Evolutionary conservation across 371 early-diverging fungal genomes (phyloP), one percentile per base, ranked within the genome.

Genomic region (Mortierella sp.): DNA sequence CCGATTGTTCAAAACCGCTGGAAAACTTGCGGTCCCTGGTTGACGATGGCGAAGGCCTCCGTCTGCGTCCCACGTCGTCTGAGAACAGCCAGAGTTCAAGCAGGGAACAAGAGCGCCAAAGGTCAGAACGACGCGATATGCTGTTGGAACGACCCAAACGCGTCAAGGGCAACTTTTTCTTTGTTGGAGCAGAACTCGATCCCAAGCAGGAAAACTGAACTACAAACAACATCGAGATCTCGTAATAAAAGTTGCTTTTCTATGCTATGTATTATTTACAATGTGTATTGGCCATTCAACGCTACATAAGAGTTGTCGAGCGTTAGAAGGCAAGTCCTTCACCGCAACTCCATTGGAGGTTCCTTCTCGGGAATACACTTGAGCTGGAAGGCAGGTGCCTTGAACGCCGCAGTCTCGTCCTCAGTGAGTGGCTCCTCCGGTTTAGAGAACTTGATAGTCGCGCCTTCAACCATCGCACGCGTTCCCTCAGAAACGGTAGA

Each of bases 281-380:
- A 1, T 55, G 34, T 40, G 14, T 55, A 22, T 24, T 45, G 45
- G 10, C 24, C n/a, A n/a, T n/a, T n/a, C n/a, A n/a, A n/a, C n/a
- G n/a, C n/a, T n/a, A n/a, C n/a, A n/a, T n/a, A 39, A 19, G 6
- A 45, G 64, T 7, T 37, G 37, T 22, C n/a, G 22, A 37, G 29
- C 58, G 7, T 41, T 37, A 43, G 61, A 44, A 55, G 14, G 16
- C n/a, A 64, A 13, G 43, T 19, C n/a, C 1, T 14, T 73, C 79
- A 88, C 40, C 86, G 82, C 58, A 88, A 61, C 41, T 88, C 85
- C 45, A 79, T 47, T 6, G 90, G 90, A 9, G 90, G 90, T 24
- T 89, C 90, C 10, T 85, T 70, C 53, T 90, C 90, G 5, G 90
- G 90, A 53, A 90, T 83, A 34, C 79, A 65, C 48, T 80, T 73